Base-by-base conservation (phyloP, 345 rosid genomes). In the Gossypium bickii region DNA sequence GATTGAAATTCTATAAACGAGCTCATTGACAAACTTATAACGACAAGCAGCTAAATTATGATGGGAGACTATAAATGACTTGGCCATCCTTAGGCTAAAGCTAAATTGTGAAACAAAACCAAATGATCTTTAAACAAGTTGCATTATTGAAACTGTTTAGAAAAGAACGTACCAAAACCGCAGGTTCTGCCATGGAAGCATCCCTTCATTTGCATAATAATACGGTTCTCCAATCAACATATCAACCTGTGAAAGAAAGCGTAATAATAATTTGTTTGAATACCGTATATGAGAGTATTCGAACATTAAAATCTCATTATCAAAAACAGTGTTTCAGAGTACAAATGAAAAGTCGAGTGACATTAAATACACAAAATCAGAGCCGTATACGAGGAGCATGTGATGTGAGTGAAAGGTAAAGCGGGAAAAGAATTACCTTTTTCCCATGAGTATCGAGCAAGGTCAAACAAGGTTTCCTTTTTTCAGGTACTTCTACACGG, bases 181-280 rank as follows among this genome's bases (percentile, higher is more conserved):
- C 70, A 95, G 89, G 83, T 89, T 89, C 73, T 91, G 91, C 97
- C 99, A 95, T 2, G 96, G 99, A 79, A 95, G 97, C 81, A 81
- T 82, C 79, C 87, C 87, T 61, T 93, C 97, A 79, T 82, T 84
- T 74, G 90, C 98, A 77, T 73, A 80, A 80, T 87, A 95, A 80
- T 86, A 91, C 34, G 97, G 99, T 77, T 95, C 99, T 72, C 90
- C 97, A 73, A 95, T 83, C 82, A 93, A 77, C 76, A 90, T 77
- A 78, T 95, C 98, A 82, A 89, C 86, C 99, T 95, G 82, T 68
- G 77, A 79, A 4, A 65, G 12, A 71, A 48, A 0, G 76, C 56
- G 15, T 41, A 13, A 41, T 27, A 47, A 61, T 53, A 49, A 38
- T 11, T 49, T 49, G 8, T 67, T 73, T 59, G 71, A 43, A 59